Evolutionary conservation across 495 filamentous ascomycete species (phyloP), one percentile per base, ranked within the genome.

Genomic region (Penicillium longicatenatum): DNA sequence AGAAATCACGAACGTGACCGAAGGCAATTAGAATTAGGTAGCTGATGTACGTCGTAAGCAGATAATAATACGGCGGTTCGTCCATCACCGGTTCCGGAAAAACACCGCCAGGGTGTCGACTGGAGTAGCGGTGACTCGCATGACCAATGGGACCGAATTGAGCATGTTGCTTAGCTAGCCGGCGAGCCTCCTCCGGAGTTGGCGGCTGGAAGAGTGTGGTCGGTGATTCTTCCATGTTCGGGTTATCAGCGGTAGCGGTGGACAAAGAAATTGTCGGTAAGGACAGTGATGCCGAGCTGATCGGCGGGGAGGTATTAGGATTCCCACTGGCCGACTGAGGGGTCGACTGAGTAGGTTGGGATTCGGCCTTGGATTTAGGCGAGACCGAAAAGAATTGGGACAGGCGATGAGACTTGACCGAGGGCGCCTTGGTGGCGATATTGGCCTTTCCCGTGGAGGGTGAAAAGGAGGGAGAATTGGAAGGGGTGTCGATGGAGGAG

Each of bases 1-100:
- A 98, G 74, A 97, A 98, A 73, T 98, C 94, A 62, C 94, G 86
- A 37, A 96, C 84, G 69, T 98, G 94, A 45, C 94, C 94, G 59
- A 96, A 94, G 59, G 92, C 85, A 67, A 98, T 98, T 64, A 98
- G 83, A 61, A 98, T 88, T 63, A 98, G 80, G 73, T 98, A 98
- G 72, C 90, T 95, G 68, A 98, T 88, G 78, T 98, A 98, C 54
- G 94, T 98, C 24, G 94, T 97, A 61, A 98, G 81, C 63, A 98
- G 82, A 71, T 89, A 97, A 77, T 92, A 98, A 79, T 97, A 97
- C 19, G 93, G 91, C 19, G 94, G 94, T 72, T 98, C 94, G 64
- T 98, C 94, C 69, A 95, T 90, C 57, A 97, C 79, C 5, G 93
- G 92, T 31, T 91, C 84, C 43, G 86, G 85, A 55, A 98, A 87